phyloP scores from a whole-genome alignment of 192 early-diverging fungal species.

The Coemansia furcata region DNA sequence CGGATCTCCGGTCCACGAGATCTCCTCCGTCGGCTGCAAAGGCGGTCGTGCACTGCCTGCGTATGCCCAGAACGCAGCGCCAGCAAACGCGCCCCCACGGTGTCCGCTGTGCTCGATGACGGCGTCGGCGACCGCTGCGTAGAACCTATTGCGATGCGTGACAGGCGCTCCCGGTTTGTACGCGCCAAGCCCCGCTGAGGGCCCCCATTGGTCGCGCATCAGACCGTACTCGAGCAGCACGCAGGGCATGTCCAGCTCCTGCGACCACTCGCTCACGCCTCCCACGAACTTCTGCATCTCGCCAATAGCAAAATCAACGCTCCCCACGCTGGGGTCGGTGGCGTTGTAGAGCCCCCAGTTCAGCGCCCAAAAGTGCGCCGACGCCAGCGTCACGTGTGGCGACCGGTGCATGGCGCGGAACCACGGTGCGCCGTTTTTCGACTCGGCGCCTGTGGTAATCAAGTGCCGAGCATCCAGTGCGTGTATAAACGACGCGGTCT shows the following conservation, averaged over 20 bases:
- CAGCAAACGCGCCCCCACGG: conserved; percentile 30
- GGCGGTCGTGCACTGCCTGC: conserved; percentile 54
- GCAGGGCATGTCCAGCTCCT: conserved; percentile 49
- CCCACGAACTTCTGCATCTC: conserved; percentile 47
- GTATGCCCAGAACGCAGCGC: conserved; percentile 68
- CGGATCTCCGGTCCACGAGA: conserved; percentile 58
- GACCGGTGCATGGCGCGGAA: conserved; percentile 56
- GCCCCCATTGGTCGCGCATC: conserved; percentile 50
- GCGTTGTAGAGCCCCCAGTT: conserved; percentile 63
- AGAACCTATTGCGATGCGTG: conserved; percentile 57
- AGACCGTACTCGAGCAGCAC: conserved; percentile 62
- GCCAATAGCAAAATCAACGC: conserved; percentile 37
- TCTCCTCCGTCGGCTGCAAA: conserved; percentile 15
- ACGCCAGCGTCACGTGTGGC: conserved; percentile 52
- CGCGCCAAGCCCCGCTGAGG: conserved; percentile 9
- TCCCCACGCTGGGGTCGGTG: conserved; percentile 31
- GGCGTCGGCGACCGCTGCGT: conserved; percentile 31
- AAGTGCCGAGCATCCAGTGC: conserved; percentile 57
- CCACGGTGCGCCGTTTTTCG: conserved; percentile 55
- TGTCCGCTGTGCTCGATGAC: conserved; percentile 23
- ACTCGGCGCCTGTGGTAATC: conserved; percentile 63
- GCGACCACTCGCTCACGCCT: conserved; percentile 54
- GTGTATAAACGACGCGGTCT: conserved; percentile 52
- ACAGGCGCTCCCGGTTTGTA: conserved; percentile 54
- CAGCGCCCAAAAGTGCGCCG: conserved; percentile 55